Evolutionary conservation across 2,329 filamentous ascomycete genomes (phyloP).

Genomic region (Colletotrichum nymphaeae): DNA sequence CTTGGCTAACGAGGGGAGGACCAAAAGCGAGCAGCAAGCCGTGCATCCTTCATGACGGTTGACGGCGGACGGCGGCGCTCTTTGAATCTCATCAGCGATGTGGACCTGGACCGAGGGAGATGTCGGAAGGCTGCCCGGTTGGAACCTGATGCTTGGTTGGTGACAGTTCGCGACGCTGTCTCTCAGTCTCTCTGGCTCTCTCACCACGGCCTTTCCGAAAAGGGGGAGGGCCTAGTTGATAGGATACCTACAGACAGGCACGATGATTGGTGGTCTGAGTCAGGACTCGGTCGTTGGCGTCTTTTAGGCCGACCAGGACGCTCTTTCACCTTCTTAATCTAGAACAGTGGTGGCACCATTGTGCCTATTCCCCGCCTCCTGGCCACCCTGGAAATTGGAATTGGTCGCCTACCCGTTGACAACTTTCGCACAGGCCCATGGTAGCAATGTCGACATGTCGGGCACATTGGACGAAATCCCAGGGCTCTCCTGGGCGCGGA

Average conservation of each 20-base stretch:
- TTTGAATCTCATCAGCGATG: slow-evolving; percentile 15
- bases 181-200: not conserved
- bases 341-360: slow-evolving; percentile 37
- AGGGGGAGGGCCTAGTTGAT: slow-evolving; percentile 32
- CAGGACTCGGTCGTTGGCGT: slow-evolving; percentile 33
- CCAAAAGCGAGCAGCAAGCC: slow-evolving; percentile 1
- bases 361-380: slow-evolving; percentile 31
- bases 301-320: slow-evolving; percentile 29
- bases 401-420: slow-evolving; percentile 15
- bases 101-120: slow-evolving; percentile 8
- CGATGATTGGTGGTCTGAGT: slow-evolving; percentile 35
- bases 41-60: not conserved
- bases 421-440: slow-evolving; percentile 28
- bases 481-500: slow-evolving; percentile 10
- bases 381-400: slow-evolving; percentile 33
- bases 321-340: slow-evolving; percentile 35
- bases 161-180: slow-evolving; percentile 6
- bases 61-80: not conserved
- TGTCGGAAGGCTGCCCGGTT: slow-evolving; percentile 13
- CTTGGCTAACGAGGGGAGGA: slow-evolving; percentile 25
- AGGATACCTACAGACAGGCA: slow-evolving; percentile 6
- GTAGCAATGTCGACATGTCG: slow-evolving; percentile 25
- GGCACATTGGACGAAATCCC: slow-evolving; percentile 21
- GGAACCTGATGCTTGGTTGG: slow-evolving; percentile 2
- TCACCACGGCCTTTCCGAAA: slow-evolving; percentile 34